Percentiles rank a stretch among this genome's conserved stretches.
phyloP scores from a whole-genome alignment of 805 yeast genomes.

The Saccharomyces kudriavzevii region DNA sequence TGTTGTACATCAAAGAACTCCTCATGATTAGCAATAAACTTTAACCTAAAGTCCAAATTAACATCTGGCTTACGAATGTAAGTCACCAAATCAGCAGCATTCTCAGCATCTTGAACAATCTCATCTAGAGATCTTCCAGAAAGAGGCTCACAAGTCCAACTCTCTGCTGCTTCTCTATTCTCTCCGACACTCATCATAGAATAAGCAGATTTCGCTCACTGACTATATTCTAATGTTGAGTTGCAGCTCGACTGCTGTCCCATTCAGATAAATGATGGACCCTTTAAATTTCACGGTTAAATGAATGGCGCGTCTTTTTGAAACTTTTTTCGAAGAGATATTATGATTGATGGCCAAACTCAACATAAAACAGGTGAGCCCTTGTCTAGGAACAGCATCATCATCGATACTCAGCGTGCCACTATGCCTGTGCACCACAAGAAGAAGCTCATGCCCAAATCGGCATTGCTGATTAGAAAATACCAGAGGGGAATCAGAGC shows the following conservation, averaged over 20 bases:
- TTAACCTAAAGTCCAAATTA: slow-evolving; percentile 17
- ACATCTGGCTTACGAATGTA: slow-evolving; percentile 8
- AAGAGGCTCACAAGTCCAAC: slow-evolving; percentile 10
- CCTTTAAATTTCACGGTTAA: not conserved
- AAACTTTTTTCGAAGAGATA: not conserved
- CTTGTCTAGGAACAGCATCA: not conserved
- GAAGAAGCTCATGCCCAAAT: slow-evolving; percentile 28
- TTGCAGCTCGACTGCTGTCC: not conserved
- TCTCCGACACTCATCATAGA: not conserved
- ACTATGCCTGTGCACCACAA: slow-evolving; percentile 11
- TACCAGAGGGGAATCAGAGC: slow-evolving; percentile 22
- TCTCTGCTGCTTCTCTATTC: not conserved
- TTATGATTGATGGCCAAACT: not conserved
- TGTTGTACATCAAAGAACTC: slow-evolving; percentile 4
- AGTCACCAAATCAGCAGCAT: slow-evolving; percentile 8
- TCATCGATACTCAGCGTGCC: not conserved
- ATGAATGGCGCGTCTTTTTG: not conserved
- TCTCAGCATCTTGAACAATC: slow-evolving; percentile 12
- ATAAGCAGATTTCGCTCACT: not conserved
- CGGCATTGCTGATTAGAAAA: slow-evolving; percentile 24
- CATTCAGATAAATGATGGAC: not conserved
- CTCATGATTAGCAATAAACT: slow-evolving; percentile 15
- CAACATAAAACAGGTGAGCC: not conserved
- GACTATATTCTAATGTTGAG: not conserved
- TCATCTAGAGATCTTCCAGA: slow-evolving; percentile 14